phyloP scores from a whole-genome alignment of 352 stramenopile species.

The Phytophthora agathidicida region DNA sequence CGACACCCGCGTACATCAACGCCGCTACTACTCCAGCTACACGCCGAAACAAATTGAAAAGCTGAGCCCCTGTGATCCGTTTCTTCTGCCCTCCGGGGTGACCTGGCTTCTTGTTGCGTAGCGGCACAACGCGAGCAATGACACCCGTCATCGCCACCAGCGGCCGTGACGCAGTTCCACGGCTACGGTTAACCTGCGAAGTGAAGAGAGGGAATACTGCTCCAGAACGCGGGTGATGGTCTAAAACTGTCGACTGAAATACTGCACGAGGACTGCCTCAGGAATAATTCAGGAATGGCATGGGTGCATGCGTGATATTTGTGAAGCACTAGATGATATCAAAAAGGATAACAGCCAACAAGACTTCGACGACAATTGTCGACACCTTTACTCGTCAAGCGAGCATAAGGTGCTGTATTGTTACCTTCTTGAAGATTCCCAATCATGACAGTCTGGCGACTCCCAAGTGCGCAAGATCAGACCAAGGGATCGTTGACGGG shows the following conservation, averaged over 20 bases:
- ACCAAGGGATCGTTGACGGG: conserved; percentile 35
- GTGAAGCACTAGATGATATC: not conserved
- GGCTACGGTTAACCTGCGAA: not conserved
- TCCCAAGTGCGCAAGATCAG: conserved; percentile 35
- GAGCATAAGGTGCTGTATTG: too few species aligned
- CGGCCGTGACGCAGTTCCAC: not conserved
- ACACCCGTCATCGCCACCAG: conserved; percentile 18
- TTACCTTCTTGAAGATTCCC: too few species aligned
- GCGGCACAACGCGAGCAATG: conserved; percentile 22
- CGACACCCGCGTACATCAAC: conserved; percentile 23
- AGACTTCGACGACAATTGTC: not conserved
- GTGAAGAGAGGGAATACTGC: not conserved
- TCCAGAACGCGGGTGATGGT: conserved; percentile 1
- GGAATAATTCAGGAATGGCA: too few species aligned
- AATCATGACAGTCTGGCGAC: conserved; percentile 34
- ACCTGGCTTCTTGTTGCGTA: conserved; percentile 6
- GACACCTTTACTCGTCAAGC: too few species aligned
- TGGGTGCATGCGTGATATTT: conserved; percentile 3
- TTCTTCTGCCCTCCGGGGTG: conserved; percentile 14
- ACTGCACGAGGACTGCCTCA: too few species aligned
- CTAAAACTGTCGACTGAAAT: conserved; percentile 23
- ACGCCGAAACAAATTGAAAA: conserved; percentile 34
- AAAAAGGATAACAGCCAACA: not conserved
- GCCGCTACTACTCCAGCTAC: conserved; percentile 29
- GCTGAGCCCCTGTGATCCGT: conserved; percentile 24